These are phyloP conservation scores for Trichosporon asahii DNA, from an alignment of 1,284 basidiomycete species.

Conservation along the genomic window DNA sequence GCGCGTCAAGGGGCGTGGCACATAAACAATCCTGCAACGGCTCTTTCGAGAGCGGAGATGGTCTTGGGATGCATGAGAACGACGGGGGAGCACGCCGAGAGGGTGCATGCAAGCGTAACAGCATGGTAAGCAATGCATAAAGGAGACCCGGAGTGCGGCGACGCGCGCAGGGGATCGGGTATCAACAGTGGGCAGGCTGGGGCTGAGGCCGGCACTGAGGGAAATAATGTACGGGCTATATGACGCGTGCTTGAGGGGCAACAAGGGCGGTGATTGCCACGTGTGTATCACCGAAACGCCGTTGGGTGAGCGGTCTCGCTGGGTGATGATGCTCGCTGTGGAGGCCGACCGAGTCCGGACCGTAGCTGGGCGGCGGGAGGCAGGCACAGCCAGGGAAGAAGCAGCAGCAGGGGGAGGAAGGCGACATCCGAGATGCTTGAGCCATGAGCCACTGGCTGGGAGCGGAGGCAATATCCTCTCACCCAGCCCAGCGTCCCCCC, in stretches of 20 bases:
- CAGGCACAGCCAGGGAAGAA: neutral
- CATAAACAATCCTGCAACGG: neutral
- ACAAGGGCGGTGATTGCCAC: neutral
- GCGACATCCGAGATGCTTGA: neutral
- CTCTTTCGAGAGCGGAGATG: neutral
- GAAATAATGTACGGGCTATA: constrained; percentile 1
- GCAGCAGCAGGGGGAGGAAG: neutral
- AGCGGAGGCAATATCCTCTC: neutral
- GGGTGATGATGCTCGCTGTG: neutral
- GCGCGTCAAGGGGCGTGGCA: constrained; percentile 11
- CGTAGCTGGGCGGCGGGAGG: neutral
- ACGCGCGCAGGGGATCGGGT: neutral
- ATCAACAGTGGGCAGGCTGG: constrained; percentile 8
- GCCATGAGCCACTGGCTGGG: neutral
- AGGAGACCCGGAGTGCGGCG: neutral
- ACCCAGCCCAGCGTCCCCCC: neutral
- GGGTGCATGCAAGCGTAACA: neutral
- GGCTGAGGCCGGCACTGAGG: neutral
- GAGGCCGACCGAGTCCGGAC: neutral
- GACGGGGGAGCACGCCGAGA: neutral
- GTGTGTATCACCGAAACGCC: constrained; percentile 2
- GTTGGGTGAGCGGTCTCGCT: neutral
- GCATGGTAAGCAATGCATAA: neutral
- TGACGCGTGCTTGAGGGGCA: neutral
- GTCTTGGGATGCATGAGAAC: neutral